Evolutionary conservation across 2,329 filamentous ascomycete species (phyloP), one percentile per base, ranked within the genome.

Genomic region (Cercospora berteroae): DNA sequence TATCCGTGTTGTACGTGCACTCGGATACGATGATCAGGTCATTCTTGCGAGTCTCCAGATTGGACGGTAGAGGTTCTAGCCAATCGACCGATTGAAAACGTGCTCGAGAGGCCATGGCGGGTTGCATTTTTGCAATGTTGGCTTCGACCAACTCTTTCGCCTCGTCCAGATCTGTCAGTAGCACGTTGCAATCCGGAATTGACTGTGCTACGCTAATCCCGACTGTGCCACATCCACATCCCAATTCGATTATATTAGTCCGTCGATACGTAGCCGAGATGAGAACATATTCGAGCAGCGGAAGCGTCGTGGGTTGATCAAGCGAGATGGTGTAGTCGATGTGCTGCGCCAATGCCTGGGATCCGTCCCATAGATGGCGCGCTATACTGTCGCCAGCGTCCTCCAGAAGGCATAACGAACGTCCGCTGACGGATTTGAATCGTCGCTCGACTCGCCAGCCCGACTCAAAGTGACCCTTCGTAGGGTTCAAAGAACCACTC

Each of bases 371-470:
- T 59, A 91, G 83, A 79, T 92, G 89, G 50, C 88, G 82, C 5
- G 89, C 89, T 73, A 92, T 91, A 75, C 88, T 90, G 74, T 92
- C 89, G 4, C 89, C 89, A 0, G 88, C 90, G 73, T 91, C 89
- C 75, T 92, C 89, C 81, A 86, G 88, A 55, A 91, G 85, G 36
- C 78, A 77, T 9, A 88, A 72, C 5, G 74, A 74, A 5, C 79
- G 72, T 23, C 79, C 77, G 39, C 78, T 75, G 5, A 79, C 72
- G 7, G 85, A 78, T 12, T 74, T 73, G 66, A 89, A 83, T 13
- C 84, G 81, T 69, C 88, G 81, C 72, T 89, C 83, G 1, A 89
- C 83, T 13, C 86, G 78, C 70, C 82, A 85, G 12, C 83, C 81
- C 0, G 84, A 82, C 48, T 82, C 80, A 2, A 77, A 72, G 12